Evolutionary conservation across 1,139 yeast genomes (phyloP).

Genomic region (Ogataea hybrid): DNA sequence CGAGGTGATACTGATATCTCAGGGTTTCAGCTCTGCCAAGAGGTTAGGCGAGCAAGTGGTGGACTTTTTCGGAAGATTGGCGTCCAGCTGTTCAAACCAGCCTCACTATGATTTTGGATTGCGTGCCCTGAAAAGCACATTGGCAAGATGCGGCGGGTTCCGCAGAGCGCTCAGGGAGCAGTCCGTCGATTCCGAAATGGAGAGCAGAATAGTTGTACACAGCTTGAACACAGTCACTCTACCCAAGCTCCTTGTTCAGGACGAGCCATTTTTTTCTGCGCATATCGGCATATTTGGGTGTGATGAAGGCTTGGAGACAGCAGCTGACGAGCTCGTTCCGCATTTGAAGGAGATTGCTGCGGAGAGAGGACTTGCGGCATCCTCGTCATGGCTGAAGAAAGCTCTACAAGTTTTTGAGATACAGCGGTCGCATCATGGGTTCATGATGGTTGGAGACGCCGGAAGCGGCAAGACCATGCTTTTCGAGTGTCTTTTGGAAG

Average conservation of each 20-base stretch:
- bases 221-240: slow-evolving; percentile 59
- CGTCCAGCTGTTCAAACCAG: slow-evolving; percentile 46
- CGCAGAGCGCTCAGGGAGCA: slow-evolving; percentile 30
- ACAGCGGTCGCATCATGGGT: slow-evolving; percentile 70
- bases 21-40: slow-evolving; percentile 59
- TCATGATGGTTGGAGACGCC: slow-evolving; percentile 76
- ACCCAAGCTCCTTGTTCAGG: slow-evolving; percentile 62
- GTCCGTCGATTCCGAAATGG: slow-evolving; percentile 26
- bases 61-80: slow-evolving; percentile 50
- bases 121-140: slow-evolving; percentile 69
- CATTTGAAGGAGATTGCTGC: slow-evolving; percentile 27
- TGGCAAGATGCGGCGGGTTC: slow-evolving; percentile 57
- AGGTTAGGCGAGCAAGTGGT: slow-evolving; percentile 51
- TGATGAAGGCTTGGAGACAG: background rate
- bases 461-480: slow-evolving; percentile 73
- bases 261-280: slow-evolving; percentile 41
- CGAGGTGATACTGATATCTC: slow-evolving; percentile 68
- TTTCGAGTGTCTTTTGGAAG: slow-evolving; percentile 48
- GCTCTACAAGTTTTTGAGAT: slow-evolving; percentile 62
- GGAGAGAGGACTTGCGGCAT: slow-evolving; percentile 26
- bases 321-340: slow-evolving; percentile 14
- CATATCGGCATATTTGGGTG: slow-evolving; percentile 29
- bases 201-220: slow-evolving; percentile 43
- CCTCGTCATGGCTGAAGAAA: slow-evolving; percentile 52
- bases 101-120: slow-evolving; percentile 89